A percentile compares a stretch with the other conserved stretches of the same genome.
These are phyloP conservation scores for Murraya paniculata DNA, from an alignment of 345 rosid species.

Conservation along the genomic window DNA sequence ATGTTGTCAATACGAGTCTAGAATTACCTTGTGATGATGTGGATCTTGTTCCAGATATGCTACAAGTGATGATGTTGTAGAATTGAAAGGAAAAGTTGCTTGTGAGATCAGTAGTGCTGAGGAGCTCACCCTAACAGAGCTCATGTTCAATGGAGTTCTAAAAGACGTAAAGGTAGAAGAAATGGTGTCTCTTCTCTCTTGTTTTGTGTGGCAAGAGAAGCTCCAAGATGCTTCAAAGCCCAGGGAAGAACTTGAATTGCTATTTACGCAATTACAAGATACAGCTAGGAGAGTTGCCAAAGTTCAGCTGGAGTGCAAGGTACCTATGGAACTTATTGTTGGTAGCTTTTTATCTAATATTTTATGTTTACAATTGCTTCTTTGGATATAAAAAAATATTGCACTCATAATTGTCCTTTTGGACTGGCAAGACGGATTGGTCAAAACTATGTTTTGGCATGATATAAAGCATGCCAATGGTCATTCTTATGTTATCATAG, in stretches of 20 bases:
- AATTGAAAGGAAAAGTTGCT: conserved; percentile 88
- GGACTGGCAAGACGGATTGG: background rate
- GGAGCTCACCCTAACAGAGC: conserved; percentile 88
- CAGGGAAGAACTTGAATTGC: conserved; percentile 88
- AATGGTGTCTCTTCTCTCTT: conserved; percentile 92
- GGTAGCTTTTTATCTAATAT: conserved; percentile 3
- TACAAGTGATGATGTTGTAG: conserved; percentile 70
- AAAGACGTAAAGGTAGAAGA: conserved; percentile 89
- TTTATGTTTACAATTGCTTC: background rate
- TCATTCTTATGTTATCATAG: background rate
- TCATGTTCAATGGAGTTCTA: conserved; percentile 85
- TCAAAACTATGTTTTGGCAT: background rate
- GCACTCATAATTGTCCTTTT: background rate
- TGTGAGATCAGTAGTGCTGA: conserved; percentile 96
- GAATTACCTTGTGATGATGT: background rate
- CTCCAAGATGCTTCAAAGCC: conserved; percentile 89
- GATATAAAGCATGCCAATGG: background rate
- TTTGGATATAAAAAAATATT: background rate
- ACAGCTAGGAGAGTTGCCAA: conserved; percentile 84
- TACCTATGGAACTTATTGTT: conserved; percentile 21
- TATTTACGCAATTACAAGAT: conserved; percentile 85
- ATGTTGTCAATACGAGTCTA: background rate
- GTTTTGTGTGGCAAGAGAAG: conserved; percentile 96
- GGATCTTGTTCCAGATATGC: conserved; percentile 48
- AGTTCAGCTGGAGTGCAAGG: conserved; percentile 96